phyloP scores from a whole-genome alignment of 176 grass and related monocot genomes.

The Triticum urartu region DNA sequence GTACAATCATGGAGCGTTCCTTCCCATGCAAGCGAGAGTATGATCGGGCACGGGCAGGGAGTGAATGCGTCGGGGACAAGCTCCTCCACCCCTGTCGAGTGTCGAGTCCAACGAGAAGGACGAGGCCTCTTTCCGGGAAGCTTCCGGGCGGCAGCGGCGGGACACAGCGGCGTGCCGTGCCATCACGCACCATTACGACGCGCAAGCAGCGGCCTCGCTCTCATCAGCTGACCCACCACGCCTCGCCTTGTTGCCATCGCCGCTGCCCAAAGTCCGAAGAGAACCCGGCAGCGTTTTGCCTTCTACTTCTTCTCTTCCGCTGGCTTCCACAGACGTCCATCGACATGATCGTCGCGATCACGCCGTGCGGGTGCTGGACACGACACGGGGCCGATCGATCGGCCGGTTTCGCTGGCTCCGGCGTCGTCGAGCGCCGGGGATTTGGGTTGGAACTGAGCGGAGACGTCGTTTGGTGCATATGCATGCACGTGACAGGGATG shows the following conservation, averaged over 20 bases:
- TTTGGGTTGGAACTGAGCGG: too few species aligned
- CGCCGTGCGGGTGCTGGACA: too few species aligned
- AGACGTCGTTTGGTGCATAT: not conserved
- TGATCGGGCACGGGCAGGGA: not conserved
- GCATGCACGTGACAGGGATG: not conserved
- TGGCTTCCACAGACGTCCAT: not conserved
- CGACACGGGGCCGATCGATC: not conserved
- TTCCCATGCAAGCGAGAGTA: not conserved
- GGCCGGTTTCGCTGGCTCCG: too few species aligned
- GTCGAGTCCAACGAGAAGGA: too few species aligned
- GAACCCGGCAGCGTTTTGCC: too few species aligned
- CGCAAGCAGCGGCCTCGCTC: not conserved
- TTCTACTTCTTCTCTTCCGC: not conserved
- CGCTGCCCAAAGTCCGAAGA: not conserved
- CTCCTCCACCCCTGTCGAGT: not conserved
- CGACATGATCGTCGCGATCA: too few species aligned
- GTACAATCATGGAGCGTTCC: not conserved
- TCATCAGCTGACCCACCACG: not conserved
- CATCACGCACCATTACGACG: not conserved
- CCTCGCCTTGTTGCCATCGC: not conserved
- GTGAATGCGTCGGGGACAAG: not conserved
- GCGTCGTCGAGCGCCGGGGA: too few species aligned
- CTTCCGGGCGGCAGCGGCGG: constrained; percentile 34
- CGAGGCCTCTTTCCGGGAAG: constrained; percentile 34
- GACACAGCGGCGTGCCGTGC: not conserved